phyloP scores from a whole-genome alignment of 371 early-diverging fungal genomes.

The Mortierella sp. region DNA sequence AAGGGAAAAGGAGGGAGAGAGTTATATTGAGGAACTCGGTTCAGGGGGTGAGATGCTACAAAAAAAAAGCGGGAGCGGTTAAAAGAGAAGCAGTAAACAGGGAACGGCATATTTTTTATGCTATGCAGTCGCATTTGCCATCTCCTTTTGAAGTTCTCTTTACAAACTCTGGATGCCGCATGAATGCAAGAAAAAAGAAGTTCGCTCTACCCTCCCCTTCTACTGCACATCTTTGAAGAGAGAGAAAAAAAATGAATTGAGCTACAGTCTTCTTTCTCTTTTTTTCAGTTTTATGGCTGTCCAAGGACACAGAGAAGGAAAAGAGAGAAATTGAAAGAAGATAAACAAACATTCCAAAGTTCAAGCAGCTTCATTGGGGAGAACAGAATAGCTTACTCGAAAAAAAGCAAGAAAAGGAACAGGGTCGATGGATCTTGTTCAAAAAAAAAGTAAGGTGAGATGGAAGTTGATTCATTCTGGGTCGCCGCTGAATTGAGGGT shows the following conservation, averaged over 20 bases:
- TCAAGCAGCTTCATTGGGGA: neutral
- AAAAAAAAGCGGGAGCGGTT: slow-evolving; percentile 5
- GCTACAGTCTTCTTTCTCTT: neutral
- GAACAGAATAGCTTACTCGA: neutral
- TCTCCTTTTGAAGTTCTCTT: neutral
- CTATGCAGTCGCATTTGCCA: neutral
- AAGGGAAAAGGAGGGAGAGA: neutral
- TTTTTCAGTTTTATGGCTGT: neutral
- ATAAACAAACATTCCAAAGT: slow-evolving; percentile 2
- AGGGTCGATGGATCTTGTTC: neutral
- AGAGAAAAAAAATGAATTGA: neutral
- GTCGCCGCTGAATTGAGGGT: neutral
- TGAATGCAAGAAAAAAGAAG: neutral
- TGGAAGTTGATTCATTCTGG: neutral
- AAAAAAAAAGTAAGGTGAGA: neutral
- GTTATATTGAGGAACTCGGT: neutral
- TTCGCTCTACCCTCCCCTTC: neutral
- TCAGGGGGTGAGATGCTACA: neutral
- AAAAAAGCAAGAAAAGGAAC: neutral
- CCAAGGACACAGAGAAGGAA: neutral
- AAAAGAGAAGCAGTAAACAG: neutral
- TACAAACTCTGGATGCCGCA: neutral
- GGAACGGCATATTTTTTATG: neutral
- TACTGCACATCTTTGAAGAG: neutral
- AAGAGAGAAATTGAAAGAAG: neutral